Evolutionary conservation across 1,284 basidiomycete genomes (phyloP), one percentile per base, ranked within the genome.

Genomic region (Microbotryum saponariae): DNA sequence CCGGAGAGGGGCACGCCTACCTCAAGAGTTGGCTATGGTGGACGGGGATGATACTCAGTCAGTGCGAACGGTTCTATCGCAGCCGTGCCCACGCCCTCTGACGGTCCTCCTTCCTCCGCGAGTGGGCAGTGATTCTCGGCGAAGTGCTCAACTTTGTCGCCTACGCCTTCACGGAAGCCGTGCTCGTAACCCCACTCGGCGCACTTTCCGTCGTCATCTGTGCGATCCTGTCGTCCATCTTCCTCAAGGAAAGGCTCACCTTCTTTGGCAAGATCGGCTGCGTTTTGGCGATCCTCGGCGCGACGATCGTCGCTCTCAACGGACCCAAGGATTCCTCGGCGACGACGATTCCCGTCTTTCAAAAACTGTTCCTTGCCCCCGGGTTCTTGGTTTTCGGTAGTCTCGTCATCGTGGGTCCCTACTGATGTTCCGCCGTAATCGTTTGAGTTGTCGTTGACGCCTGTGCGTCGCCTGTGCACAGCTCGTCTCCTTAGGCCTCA

Each of bases 131-230:
- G 80, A 78, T 81, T 44, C 61, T 81, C 14, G 77, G 77, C 37
- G 77, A 78, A 66, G 73, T 91, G 52, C 88, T 87, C 79, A 91
- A 91, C 76, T 89, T 89, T 77, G 82, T 62, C 82, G 61, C 87
- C 85, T 93, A 93, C 73, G 88, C 89, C 10, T 92, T 93, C 72
- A 86, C 91, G 27, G 87, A 91, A 74, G 89, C 90, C 21, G 84
- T 92, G 67, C 83, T 92, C 57, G 89, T 58, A 82, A 94, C 91
- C n/a, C 93, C 94, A 2, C 83, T 98, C 71, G 94, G 94, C 51
- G 92, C 93, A 4, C 83, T 98, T 59, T 93, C 91, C 20, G 96
- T 98, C 68, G 93, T 98, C 71, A 82, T 97, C 67, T 94, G 88
- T 71, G 94, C 94, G 45, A 87, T 96, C 31, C 80, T 97, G 23